Evolutionary conservation across 2,329 filamentous ascomycete species (phyloP), one percentile per base, ranked within the genome.

Genomic region (Metarhizium humberi): DNA sequence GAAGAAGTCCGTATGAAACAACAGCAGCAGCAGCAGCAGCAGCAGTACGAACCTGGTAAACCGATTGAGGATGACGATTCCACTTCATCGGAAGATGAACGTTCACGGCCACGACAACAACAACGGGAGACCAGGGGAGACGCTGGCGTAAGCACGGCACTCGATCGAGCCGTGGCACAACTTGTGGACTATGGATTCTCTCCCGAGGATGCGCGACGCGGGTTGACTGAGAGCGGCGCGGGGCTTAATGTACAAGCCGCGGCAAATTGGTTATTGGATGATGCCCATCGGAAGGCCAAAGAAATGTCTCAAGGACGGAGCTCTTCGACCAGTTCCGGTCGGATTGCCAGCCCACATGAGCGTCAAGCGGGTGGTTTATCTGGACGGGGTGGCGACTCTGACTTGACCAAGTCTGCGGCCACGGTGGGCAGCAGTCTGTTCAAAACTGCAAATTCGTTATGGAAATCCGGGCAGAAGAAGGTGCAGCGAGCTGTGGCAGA

Each of bases 131-230:
- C 56, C 13, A 61, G 63, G 49, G 61, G 64, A 48, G 58, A 57
- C 13, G 60, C 63, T 6, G 64, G 57, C 46, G 57, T 63, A 18
- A 65, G 62, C 42, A 64, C 70, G 61, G 69, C 75, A 1, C 85
- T 87, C 56, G 90, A 96, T 65, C 83, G 81, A 61, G 89, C 91
- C 10, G 82, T 97, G 30, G 90, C 89, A 10, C 90, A 97, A 67
- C 75, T 99, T 30, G 84, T 96, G 3, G 92, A 96, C 61, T 97
- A 97, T 82, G 94, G 94, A 0, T 99, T 99, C 63, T 84, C 90
- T 0, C 80, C 85, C 0, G 89, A 95, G 56, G 90, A 91, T 64
- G 87, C 94, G n/a, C 80, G 81, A 54, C 78, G 86, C 59, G 94
- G 91, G 5, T 72, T 99, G 45, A 84, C 84, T 11, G 87, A 90